These are phyloP conservation scores for Phialophora chinensis DNA, from an alignment of 2,329 filamentous ascomycete genomes.

Conservation along the genomic window DNA sequence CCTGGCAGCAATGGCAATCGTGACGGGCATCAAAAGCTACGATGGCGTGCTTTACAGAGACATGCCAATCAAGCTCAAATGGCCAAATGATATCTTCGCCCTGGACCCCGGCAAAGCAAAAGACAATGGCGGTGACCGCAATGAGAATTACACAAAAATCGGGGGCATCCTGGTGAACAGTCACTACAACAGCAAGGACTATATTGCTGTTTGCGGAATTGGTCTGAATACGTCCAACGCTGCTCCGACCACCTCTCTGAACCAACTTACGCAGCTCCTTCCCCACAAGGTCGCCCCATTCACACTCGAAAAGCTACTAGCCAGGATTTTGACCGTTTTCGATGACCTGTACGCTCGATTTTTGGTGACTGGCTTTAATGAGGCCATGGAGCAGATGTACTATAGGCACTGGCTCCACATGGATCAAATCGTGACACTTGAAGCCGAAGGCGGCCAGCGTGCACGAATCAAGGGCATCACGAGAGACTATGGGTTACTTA, in stretches of 20 bases:
- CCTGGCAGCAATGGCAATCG: constrained; percentile 83
- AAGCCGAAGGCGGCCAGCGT: constrained; percentile 70
- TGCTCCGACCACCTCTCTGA: constrained; percentile 84
- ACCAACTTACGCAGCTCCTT: constrained; percentile 64
- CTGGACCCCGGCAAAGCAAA: constrained; percentile 59
- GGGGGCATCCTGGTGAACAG: constrained; percentile 92
- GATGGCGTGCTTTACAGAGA: constrained; percentile 72
- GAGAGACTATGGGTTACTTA: constrained; percentile 84
- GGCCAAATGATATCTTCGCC: constrained; percentile 94
- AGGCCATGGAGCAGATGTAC: constrained; percentile 74
- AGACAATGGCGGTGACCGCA: constrained; percentile 30
- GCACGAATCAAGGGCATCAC: constrained; percentile 87
- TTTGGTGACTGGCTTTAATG: constrained; percentile 74
- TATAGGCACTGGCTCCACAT: constrained; percentile 87
- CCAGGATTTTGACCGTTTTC: constrained; percentile 76
- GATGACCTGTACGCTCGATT: constrained; percentile 80
- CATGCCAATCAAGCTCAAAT: constrained; percentile 86
- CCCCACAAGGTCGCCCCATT: constrained; percentile 56
- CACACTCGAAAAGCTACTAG: constrained; percentile 78
- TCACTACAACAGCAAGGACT: constrained; percentile 75
- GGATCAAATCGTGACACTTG: constrained; percentile 74
- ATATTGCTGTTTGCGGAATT: constrained; percentile 83
- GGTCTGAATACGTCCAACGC: constrained; percentile 86
- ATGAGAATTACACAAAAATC: constrained; percentile 76
- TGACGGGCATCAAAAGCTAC: constrained; percentile 81